Conservation (phyloP, 192 early-diverging fungal species). For the Coemansia sp. region DNA sequence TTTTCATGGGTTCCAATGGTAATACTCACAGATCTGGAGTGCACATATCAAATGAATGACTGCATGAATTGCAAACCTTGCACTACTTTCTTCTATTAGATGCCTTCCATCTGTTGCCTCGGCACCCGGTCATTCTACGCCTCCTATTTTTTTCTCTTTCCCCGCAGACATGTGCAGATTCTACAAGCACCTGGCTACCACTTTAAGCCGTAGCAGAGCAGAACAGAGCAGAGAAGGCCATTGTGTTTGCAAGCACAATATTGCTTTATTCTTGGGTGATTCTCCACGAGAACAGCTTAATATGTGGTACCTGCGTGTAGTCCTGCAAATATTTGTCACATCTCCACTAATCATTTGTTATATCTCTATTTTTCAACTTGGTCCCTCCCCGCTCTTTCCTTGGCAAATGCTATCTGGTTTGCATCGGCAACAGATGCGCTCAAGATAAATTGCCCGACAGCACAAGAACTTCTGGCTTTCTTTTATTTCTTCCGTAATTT, state of each 20-base stretch:
- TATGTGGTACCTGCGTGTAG: neutral
- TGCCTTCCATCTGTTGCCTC: neutral
- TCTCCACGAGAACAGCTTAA: neutral
- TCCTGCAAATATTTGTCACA: slow-evolving; percentile 8
- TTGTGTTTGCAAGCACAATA: too few species aligned
- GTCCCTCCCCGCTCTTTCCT: neutral
- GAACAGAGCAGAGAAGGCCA: too few species aligned
- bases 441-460: neutral
- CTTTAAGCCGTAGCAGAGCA: neutral
- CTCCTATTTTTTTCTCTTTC: neutral
- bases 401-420: neutral
- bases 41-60: neutral
- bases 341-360: neutral
- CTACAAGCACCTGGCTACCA: neutral
- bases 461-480: neutral
- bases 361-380: neutral
- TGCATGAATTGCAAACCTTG: neutral
- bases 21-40: neutral
- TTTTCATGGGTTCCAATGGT: neutral
- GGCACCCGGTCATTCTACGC: neutral
- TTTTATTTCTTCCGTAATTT: neutral
- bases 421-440: neutral
- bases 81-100: neutral
- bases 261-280: too few species aligned
- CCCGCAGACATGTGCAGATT: neutral